A percentile compares a stretch with the other conserved stretches of the same genome.
These are phyloP conservation scores for Verticillium zaregamsianum DNA, from an alignment of 2,329 filamentous ascomycete genomes.

Conservation along the genomic window DNA sequence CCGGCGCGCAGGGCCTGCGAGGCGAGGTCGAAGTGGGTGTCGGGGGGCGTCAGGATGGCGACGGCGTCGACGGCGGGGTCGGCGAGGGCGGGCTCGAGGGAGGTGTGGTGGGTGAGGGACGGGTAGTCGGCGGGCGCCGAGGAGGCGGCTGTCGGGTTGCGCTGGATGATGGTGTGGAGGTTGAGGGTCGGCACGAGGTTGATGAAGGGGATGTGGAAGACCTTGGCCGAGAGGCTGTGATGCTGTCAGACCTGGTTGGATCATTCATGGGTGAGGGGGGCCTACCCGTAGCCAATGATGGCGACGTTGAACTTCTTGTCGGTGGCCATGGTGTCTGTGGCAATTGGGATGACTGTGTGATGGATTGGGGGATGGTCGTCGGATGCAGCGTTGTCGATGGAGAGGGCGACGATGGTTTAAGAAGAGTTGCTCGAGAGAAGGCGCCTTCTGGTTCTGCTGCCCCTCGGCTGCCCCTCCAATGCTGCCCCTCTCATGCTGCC, in stretches of 20 bases:
- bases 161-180: constrained; percentile 73
- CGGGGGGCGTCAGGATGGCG: constrained; percentile 67
- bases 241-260: background rate
- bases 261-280: background rate
- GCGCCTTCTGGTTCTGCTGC: background rate
- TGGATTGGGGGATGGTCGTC: background rate
- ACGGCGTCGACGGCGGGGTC: constrained; percentile 66
- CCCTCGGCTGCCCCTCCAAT: too few relatives aligned
- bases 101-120: constrained; percentile 58
- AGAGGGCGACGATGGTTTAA: background rate
- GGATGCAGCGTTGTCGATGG: background rate
- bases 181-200: constrained; percentile 57
- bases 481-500: background rate
- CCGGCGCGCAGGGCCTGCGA: constrained; percentile 62
- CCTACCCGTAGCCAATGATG: constrained; percentile 48
- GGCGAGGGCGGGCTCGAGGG: constrained; percentile 57
- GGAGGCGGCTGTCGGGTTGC: constrained; percentile 61
- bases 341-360: background rate
- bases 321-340: background rate
- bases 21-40: constrained; percentile 64
- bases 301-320: constrained; percentile 44
- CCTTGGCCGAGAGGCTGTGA: constrained; percentile 60
- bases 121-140: constrained; percentile 69
- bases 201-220: constrained; percentile 83
- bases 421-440: background rate